Percentiles rank a stretch among this genome's conserved stretches.
phyloP scores from a whole-genome alignment of 441 rosid genomes.

The Daphne laureola region DNA sequence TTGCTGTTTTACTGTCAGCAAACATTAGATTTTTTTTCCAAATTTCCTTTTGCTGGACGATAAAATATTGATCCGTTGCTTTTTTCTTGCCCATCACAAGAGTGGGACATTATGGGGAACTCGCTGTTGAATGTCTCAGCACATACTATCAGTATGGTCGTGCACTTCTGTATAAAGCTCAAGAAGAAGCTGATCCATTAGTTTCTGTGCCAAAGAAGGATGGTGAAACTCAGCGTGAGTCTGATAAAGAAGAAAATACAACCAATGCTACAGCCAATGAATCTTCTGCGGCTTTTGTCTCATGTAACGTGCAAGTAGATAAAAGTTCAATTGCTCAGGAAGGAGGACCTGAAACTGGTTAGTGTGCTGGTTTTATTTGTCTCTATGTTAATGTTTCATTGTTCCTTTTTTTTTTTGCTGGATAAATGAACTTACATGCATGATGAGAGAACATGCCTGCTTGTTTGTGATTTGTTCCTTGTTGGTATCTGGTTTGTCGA shows the following conservation, averaged over 20 bases:
- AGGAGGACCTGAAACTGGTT: constrained; percentile 37
- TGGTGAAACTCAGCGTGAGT: constrained; percentile 24
- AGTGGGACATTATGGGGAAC: constrained; percentile 71
- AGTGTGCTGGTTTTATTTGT: constrained; percentile 10
- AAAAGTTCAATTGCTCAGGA: constrained; percentile 41
- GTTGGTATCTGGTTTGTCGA: background rate
- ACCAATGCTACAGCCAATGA: constrained; percentile 36
- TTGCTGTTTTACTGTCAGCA: too few relatives aligned
- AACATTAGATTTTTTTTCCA: too few relatives aligned
- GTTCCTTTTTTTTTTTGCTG: background rate
- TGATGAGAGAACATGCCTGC: too few relatives aligned
- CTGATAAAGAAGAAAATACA: constrained; percentile 35
- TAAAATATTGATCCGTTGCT: too few relatives aligned
- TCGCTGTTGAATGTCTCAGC: constrained; percentile 50
- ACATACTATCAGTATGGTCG: constrained; percentile 76
- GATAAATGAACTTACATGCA: background rate
- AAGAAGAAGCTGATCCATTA: constrained; percentile 84
- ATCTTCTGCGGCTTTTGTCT: constrained; percentile 39
- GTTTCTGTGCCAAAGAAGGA: constrained; percentile 69
- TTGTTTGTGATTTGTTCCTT: background rate
- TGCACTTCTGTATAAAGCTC: constrained; percentile 73
- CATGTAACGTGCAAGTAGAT: constrained; percentile 37
- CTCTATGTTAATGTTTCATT: background rate
- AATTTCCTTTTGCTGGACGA: too few relatives aligned
- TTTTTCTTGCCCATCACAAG: constrained; percentile 18